Evolutionary conservation across 805 yeast genomes (phyloP).

Genomic region (Hanseniaspora lachancei): DNA sequence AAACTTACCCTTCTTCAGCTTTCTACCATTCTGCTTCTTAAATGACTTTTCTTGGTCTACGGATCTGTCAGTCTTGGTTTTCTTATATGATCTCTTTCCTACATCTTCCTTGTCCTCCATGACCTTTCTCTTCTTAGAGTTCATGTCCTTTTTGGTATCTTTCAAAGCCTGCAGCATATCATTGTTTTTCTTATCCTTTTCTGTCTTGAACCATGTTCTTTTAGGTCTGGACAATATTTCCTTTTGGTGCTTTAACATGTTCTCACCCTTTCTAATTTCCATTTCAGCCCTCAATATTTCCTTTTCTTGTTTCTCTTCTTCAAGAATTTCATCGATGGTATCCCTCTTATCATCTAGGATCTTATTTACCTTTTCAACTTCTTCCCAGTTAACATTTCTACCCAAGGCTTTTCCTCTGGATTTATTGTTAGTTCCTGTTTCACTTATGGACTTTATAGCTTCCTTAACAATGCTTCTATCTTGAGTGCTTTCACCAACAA

Average conservation of each 20-base stretch:
- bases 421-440: slow-evolving; percentile 21
- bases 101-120: slow-evolving; percentile 51
- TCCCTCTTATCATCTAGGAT: slow-evolving; percentile 47
- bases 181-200: slow-evolving; percentile 31
- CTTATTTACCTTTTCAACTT: slow-evolving; percentile 55
- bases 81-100: slow-evolving; percentile 51
- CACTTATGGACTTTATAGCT: slow-evolving; percentile 59
- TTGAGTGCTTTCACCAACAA: slow-evolving; percentile 82
- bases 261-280: slow-evolving; percentile 76
- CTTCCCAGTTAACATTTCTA: slow-evolving; percentile 80
- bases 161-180: slow-evolving; percentile 29
- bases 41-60: slow-evolving; percentile 35
- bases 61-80: slow-evolving; percentile 62
- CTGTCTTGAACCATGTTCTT: slow-evolving; percentile 88
- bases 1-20: slow-evolving; percentile 20
- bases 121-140: slow-evolving; percentile 56
- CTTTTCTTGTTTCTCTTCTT: slow-evolving; percentile 80
- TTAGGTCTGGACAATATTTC: slow-evolving; percentile 85
- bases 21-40: slow-evolving; percentile 24
- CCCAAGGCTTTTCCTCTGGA: slow-evolving; percentile 58
- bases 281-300: slow-evolving; percentile 79
- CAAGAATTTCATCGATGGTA: slow-evolving; percentile 60
- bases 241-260: slow-evolving; percentile 60
- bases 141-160: slow-evolving; percentile 39
- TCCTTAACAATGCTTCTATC: slow-evolving; percentile 87